Evolutionary conservation across 2,329 filamentous ascomycete genomes (phyloP), one percentile per base, ranked within the genome.

Genomic region (Cercospora sesami): DNA sequence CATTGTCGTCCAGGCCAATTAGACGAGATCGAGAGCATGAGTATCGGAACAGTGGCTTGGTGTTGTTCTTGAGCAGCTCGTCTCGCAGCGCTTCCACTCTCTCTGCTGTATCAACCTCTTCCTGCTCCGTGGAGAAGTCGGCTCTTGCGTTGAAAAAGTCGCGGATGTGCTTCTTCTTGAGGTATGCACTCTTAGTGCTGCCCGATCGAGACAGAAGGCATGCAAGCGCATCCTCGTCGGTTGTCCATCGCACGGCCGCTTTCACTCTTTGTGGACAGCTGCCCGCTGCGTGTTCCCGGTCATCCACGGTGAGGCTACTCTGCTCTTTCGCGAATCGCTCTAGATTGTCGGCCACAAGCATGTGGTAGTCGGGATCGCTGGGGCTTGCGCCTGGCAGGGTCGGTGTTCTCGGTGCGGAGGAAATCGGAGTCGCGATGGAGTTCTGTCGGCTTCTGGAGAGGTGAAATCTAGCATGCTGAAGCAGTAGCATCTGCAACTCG

Each of bases 401-500:
- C 7, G 73, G 69, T 18, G 66, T 72, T 8, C 75, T 72, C 26
- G 73, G 67, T 26, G 66, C 64, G 6, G 63, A 31, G 72, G 75
- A 64, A 28, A 73, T 59, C 1, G 74, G 73, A 7, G 72, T 67
- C 8, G 65, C 69, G 1, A 72, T 39, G 1, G 76, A 76, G 57
- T 73, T 76, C 14, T 75, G 71, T 8, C 74, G 66, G 64, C 73
- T 77, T 53, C 74, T 64, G 14, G 72, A 65, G 26, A 76, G 71
- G 67, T 78, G 80, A 8, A 82, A 80, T 23, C 80, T 79, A 72
- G 83, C 80, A 63, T 85, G 78, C 67, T 86, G 83, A 4, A 86
- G 76, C 10, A 87, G 72, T 2, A 86, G 73, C 8, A 86, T 80
- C 60, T 85, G 81, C n/a, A 85, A 76, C 75, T 86, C 84, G 23